Evolutionary conservation across 371 early-diverging fungal genomes (phyloP).

Genomic region (Rhizopus arrhizus): DNA sequence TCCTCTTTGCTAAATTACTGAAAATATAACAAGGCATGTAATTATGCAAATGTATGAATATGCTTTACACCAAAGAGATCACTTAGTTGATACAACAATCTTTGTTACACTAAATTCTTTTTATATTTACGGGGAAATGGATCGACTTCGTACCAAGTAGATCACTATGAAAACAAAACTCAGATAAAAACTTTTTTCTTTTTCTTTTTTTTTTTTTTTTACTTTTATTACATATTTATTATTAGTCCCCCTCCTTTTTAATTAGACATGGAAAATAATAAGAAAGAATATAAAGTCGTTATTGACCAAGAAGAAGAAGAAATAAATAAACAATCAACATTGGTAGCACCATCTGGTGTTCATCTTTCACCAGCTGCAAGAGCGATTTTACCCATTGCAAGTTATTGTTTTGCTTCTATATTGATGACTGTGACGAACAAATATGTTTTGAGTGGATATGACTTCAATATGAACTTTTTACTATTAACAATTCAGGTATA

Average conservation of each 20-base stretch:
- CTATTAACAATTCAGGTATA: constrained; percentile 85
- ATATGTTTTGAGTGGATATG: constrained; percentile 81
- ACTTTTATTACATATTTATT: neutral
- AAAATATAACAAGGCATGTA: no score
- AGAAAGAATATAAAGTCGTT: constrained; percentile 28
- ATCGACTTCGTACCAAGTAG: no score
- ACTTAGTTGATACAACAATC: no score
- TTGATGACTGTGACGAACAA: constrained; percentile 96
- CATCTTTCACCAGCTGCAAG: constrained; percentile 46
- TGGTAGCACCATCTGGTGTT: constrained; percentile 43
- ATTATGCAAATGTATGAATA: no score
- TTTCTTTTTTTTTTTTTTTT: neutral
- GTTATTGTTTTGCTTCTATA: constrained; percentile 88
- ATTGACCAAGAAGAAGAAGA: constrained; percentile 29
- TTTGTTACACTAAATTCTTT: no score
- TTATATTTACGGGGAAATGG: no score
- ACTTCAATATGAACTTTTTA: constrained; percentile 89
- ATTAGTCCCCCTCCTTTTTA: neutral
- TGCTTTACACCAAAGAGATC: no score
- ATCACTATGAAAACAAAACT: neutral
- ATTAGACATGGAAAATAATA: constrained; percentile 15
- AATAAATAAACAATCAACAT: constrained; percentile 13
- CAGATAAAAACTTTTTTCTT: neutral
- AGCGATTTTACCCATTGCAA: constrained; percentile 72
- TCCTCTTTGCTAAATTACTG: no score